Base-by-base conservation (phyloP, 2,329 filamentous ascomycete genomes). In the Graphiopsis chlorocephala region DNA sequence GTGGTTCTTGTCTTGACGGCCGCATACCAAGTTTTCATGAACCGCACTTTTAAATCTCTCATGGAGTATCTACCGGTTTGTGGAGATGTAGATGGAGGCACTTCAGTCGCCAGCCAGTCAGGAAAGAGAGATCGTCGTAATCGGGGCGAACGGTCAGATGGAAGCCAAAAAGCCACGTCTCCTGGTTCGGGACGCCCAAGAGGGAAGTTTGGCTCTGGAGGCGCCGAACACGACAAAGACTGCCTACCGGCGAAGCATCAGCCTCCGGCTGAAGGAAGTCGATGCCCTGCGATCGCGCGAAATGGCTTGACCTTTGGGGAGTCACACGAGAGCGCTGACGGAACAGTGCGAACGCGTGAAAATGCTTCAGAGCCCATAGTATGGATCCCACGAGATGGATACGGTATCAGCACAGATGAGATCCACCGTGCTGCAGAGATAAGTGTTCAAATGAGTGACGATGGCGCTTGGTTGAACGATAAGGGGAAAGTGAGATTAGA, bases 371-470 rank as follows among this genome's bases (percentile, higher is more conserved):
- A 92, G 61, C 95, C 95, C 0, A 92, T 91, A 0, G 88, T 99
- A 28, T 99, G 95, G 95, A 91, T 99, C 52, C 95, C 95, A 0
- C 86, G 89, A 12, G 95, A 99, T 73, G 90, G 95, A 69, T 78
- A 97, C 4, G 95, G 95, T 4, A 86, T 99, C 65, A 93, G 91
- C 69, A 92, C 96, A 71, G 94, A 98, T 70, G 95, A 99, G 80
- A 90, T 98, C 53, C 84, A 84, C 72, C 84, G 91, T 68, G 83
- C 84, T 57, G 90, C 93, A 75, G 94, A 89, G 74, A 86, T 73
- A 72, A 68, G 90, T 98, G 61, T 97, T 93, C 91, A 42, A 17
- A 93, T 98, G 74, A 96, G 91, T 72, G 97, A 97, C 76, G 90
- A 96, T 75, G 93, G 93, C 65, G 93, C 94, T 20, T 91, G 92